Evolutionary conservation across 257 asterid genomes (phyloP).

Genomic region (Cordia subcordata): DNA sequence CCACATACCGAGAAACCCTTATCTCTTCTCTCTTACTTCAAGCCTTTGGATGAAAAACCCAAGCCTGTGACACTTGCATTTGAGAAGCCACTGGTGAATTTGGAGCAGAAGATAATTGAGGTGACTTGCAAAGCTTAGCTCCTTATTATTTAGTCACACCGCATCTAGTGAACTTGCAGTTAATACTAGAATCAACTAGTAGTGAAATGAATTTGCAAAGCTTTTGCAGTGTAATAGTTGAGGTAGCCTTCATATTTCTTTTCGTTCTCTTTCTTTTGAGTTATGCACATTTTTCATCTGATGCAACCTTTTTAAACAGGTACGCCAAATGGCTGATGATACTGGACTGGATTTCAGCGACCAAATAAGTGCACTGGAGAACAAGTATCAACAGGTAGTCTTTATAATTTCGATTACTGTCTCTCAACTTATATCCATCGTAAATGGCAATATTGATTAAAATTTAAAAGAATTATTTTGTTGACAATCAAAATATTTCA

Average conservation of each 20-base stretch:
- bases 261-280: too few relatives aligned
- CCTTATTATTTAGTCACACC: too few relatives aligned
- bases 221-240: background rate
- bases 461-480: too few relatives aligned
- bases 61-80: constrained; percentile 50
- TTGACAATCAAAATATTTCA: background rate
- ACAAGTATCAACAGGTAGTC: constrained; percentile 37
- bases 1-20: constrained; percentile 28
- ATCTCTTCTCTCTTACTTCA: constrained; percentile 33
- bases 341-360: constrained; percentile 46
- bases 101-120: constrained; percentile 44
- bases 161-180: too few relatives aligned
- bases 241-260: background rate
- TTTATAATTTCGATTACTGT: background rate
- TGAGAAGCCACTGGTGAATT: constrained; percentile 49
- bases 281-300: too few relatives aligned
- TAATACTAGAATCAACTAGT: too few relatives aligned
- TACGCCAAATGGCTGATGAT: constrained; percentile 42
- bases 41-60: constrained; percentile 44
- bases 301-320: constrained; percentile 17
- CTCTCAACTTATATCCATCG: too few relatives aligned
- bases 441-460: too few relatives aligned
- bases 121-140: constrained; percentile 15
- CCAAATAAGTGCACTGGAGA: constrained; percentile 39
- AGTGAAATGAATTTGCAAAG: too few relatives aligned